These are phyloP conservation scores for Eucalyptus lansdowneana DNA, from an alignment of 345 rosid genomes.

Conservation along the genomic window DNA sequence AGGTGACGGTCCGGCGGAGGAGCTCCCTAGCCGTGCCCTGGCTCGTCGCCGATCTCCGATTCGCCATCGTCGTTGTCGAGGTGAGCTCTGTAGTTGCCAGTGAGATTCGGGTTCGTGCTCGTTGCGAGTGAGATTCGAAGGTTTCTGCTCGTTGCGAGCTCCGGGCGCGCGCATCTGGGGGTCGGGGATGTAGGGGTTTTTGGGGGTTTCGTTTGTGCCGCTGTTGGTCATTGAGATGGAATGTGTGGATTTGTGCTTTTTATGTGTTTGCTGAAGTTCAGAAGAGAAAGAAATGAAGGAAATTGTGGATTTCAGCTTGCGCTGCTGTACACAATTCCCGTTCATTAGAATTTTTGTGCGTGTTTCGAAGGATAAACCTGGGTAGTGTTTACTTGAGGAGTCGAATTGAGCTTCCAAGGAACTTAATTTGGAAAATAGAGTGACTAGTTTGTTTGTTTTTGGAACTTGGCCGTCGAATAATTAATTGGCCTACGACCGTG, in stretches of 20 bases:
- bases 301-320: not conserved
- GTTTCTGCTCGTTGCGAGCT: not conserved
- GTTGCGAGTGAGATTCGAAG: not conserved
- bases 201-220: not conserved
- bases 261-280: not conserved
- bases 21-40: conserved; percentile 13
- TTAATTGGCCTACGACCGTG: not conserved
- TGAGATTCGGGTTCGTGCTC: too few relatives aligned
- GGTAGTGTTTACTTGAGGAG: not conserved
- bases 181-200: not conserved
- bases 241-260: not conserved
- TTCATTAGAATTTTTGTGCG: not conserved
- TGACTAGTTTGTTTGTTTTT: not conserved
- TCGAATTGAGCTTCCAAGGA: not conserved
- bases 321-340: not conserved
- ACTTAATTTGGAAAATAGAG: not conserved
- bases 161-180: not conserved
- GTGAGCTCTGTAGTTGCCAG: conserved; percentile 25
- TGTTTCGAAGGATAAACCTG: not conserved
- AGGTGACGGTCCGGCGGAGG: conserved; percentile 19
- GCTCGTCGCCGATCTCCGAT: conserved; percentile 33
- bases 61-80: conserved; percentile 29
- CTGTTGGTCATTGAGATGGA: not conserved
- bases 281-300: not conserved
- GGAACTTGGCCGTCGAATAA: not conserved